Percentiles rank a stretch among this genome's conserved stretches.
Evolutionary conservation across 345 rosid species (phyloP).

Genomic region (Abelmoschus esculentus): DNA sequence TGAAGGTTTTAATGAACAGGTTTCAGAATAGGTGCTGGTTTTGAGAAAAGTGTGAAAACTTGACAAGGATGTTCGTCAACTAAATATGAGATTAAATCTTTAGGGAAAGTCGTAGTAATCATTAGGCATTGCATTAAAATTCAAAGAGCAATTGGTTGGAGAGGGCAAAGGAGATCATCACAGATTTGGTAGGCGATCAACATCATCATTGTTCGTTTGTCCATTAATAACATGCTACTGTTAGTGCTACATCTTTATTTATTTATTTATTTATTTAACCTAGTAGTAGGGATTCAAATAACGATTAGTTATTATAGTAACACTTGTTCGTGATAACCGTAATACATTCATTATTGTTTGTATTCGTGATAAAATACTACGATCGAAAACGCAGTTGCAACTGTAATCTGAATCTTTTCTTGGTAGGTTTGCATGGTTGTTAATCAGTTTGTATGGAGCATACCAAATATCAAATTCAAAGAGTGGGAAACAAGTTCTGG

Average conservation of each 20-base stretch:
- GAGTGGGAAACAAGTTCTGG: not conserved
- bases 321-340: accelerated
- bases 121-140: conserved; percentile 13
- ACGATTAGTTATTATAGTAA: no score
- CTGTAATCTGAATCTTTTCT: no score
- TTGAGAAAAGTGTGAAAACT: not conserved
- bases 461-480: no score
- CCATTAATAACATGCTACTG: not conserved
- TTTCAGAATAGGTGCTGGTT: not conserved
- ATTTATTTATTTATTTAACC: no score
- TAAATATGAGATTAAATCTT: not conserved
- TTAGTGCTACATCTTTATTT: no score
- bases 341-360: no score
- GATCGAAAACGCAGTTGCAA: no score
- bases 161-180: conserved; percentile 3
- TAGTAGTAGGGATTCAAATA: no score
- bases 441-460: not conserved
- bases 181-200: conserved; percentile 23
- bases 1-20: not conserved
- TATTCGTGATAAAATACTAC: no score
- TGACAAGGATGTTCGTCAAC: not conserved
- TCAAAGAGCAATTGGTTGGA: not conserved
- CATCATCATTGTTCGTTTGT: conserved; percentile 5
- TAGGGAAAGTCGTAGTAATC: conserved; percentile 16
- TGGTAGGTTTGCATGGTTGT: not conserved